Percentiles rank a stretch among this genome's conserved stretches.
Conservation (phyloP, 345 rosid genomes). For the Laguncularia racemosa region DNA sequence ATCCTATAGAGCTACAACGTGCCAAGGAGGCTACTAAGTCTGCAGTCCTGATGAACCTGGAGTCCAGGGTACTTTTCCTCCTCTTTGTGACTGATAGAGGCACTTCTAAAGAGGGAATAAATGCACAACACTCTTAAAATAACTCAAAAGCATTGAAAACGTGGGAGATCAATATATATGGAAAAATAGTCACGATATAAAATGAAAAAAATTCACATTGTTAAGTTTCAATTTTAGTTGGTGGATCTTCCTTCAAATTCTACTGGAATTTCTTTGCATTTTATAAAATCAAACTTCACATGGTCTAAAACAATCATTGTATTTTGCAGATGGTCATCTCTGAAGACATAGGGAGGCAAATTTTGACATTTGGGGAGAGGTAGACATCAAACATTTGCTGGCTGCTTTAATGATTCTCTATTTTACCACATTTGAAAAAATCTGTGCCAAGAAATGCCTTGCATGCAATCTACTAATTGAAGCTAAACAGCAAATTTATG, state of each 20-base stretch:
- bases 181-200: no score
- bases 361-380: slow-evolving; percentile 91
- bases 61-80: slow-evolving; percentile 50
- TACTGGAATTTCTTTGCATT: neutral
- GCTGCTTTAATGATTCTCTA: neutral
- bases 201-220: no score
- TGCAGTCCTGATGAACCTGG: slow-evolving; percentile 85
- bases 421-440: neutral
- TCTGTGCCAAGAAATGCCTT: neutral
- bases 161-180: no score
- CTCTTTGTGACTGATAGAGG: neutral
- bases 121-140: no score
- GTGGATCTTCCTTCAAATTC: neutral
- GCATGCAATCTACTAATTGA: no score
- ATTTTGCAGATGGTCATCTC: slow-evolving; percentile 49
- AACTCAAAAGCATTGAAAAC: no score
- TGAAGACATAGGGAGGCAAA: slow-evolving; percentile 83
- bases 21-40: slow-evolving; percentile 86
- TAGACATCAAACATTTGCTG: slow-evolving; percentile 13
- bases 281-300: neutral
- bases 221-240: no score
- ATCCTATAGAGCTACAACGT: slow-evolving; percentile 53
- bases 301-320: neutral
- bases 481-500: no score
- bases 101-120: neutral